These are phyloP conservation scores for Onygenales sp. DNA, from an alignment of 2,329 filamentous ascomycete genomes.

Conservation along the genomic window DNA sequence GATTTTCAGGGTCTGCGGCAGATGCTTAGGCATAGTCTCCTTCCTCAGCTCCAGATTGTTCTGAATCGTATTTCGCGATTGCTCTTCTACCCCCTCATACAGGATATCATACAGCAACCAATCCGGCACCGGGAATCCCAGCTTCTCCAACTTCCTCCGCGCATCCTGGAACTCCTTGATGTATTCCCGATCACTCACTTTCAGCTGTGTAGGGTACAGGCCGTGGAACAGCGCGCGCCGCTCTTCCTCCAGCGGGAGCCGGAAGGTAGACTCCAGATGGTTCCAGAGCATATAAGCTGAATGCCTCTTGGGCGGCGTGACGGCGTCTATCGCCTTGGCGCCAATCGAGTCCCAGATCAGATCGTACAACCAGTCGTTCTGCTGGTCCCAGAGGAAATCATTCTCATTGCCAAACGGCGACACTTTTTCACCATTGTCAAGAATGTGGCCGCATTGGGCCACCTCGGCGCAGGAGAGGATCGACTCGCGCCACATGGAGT, in stretches of 20 bases:
- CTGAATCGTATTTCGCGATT: not conserved
- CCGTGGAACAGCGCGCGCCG: not conserved
- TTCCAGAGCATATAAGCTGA: conserved; percentile 1
- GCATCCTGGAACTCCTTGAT: conserved; percentile 1
- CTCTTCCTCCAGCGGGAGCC: not conserved
- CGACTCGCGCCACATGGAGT: not conserved
- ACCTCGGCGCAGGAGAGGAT: not conserved
- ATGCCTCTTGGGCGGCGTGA: not conserved
- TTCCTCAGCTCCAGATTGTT: not conserved
- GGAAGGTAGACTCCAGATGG: not conserved
- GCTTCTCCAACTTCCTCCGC: conserved; percentile 1
- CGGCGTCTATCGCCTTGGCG: not conserved
- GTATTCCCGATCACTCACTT: not conserved
- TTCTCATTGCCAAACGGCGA: not conserved
- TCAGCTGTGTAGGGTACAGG: not conserved
- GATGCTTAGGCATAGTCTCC: not conserved
- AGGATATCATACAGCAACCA: conserved; percentile 3
- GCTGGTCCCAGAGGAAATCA: not conserved
- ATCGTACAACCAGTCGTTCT: conserved; percentile 2
- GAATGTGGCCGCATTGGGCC: not conserved
- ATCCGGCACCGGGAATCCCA: not conserved
- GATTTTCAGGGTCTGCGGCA: not conserved
- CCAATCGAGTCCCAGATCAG: not conserved
- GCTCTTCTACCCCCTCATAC: not conserved
- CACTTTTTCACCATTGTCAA: not conserved